These are phyloP conservation scores for Pneumocystis sp. DNA, from an alignment of 1,139 yeast genomes.

Conservation along the genomic window DNA sequence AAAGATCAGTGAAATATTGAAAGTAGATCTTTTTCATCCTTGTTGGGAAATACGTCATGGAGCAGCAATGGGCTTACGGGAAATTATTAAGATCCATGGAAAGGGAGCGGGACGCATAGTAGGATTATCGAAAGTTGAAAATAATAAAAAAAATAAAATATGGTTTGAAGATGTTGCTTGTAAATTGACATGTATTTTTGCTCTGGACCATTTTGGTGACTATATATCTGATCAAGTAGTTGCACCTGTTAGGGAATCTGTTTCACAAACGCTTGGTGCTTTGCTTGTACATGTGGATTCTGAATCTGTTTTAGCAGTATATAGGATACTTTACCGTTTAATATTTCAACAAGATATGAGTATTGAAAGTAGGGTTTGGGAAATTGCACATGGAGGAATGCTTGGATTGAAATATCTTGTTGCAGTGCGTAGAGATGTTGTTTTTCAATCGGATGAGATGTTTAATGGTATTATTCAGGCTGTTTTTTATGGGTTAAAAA, in stretches of 20 bases:
- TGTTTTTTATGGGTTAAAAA: conserved; percentile 69
- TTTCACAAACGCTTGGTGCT: conserved; percentile 90
- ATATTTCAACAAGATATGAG: conserved; percentile 51
- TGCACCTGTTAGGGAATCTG: conserved; percentile 94
- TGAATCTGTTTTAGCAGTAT: conserved; percentile 41
- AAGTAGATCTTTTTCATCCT: conserved; percentile 69
- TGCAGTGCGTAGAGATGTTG: conserved; percentile 68
- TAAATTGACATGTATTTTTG: conserved; percentile 70
- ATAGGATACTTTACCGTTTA: conserved; percentile 49
- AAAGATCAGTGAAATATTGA: conserved; percentile 79
- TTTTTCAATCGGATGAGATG: conserved; percentile 43
- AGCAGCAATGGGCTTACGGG: conserved; percentile 83
- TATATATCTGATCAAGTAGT: conserved; percentile 95
- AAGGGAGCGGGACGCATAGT: conserved; percentile 69
- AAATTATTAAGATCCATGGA: conserved; percentile 72
- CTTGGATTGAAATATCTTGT: conserved; percentile 85
- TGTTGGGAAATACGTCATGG: conserved; percentile 96
- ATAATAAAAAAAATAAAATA: conserved; percentile 46
- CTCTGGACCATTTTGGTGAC: conserved; percentile 91
- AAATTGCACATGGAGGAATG: conserved; percentile 97
- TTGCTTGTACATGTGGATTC: conserved; percentile 56
- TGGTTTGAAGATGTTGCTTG: conserved; percentile 84
- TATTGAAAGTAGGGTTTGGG: conserved; percentile 50
- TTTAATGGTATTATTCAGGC: conserved; percentile 62
- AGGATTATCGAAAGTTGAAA: conserved; percentile 47